These are phyloP conservation scores for Kodamaea nitidulidarum DNA, from an alignment of 805 yeast genomes.

Conservation along the genomic window DNA sequence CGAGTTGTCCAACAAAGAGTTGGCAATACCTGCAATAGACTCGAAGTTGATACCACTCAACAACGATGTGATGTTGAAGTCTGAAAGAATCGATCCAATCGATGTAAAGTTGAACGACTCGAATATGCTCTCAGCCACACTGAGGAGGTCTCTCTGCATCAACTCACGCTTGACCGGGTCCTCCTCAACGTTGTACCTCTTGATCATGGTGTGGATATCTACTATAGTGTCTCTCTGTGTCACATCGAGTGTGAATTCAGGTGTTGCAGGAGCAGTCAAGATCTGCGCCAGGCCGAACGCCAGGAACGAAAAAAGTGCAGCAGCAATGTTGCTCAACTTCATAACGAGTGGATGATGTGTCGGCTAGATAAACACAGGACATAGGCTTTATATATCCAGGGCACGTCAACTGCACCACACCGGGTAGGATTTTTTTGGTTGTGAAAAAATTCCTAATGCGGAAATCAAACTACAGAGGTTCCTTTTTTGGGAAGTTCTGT, in stretches of 20 bases:
- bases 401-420: no score
- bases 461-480: neutral
- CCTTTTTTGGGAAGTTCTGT: neutral
- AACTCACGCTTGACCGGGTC: slow-evolving; percentile 3
- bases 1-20: slow-evolving; percentile 19
- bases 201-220: slow-evolving; percentile 2
- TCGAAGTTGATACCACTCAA: slow-evolving; percentile 17
- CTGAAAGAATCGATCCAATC: slow-evolving; percentile 10
- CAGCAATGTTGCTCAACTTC: slow-evolving; percentile 8
- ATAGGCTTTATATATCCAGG: no score
- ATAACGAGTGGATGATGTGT: slow-evolving; percentile 3
- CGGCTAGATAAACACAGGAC: no score
- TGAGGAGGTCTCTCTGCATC: slow-evolving; percentile 9
- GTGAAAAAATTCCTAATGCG: slow-evolving; percentile 3
- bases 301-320: slow-evolving; percentile 7
- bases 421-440: neutral
- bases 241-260: slow-evolving; percentile 10
- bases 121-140: slow-evolving; percentile 12
- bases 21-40: slow-evolving; percentile 26
- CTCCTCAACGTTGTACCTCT: slow-evolving; percentile 1
- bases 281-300: slow-evolving; percentile 10
- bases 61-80: slow-evolving; percentile 14
- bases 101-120: slow-evolving; percentile 13
- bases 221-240: neutral
- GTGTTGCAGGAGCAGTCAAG: slow-evolving; percentile 10